Evolutionary conservation across 371 early-diverging fungal species (phyloP), one percentile per base, ranked within the genome.

Genomic region (Mortierella sp.): DNA sequence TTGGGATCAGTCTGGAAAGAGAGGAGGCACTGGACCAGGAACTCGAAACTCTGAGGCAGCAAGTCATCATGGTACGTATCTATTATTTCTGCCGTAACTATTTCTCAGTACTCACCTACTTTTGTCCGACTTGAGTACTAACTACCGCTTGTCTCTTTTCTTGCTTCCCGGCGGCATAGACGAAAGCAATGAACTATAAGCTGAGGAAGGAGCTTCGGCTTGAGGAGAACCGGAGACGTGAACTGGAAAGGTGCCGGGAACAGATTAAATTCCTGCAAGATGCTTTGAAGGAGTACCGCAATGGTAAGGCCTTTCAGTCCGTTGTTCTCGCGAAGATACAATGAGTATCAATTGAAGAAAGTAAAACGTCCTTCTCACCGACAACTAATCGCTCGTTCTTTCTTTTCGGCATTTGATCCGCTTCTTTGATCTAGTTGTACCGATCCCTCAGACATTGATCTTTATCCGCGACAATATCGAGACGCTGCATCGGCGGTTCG

Each of bases 11-110:
- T 22, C 86, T 81, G 0, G 90, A 86, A 43, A 87, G 85, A 34
- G 92, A 91, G 53, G 85, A 81, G 0, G 70, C 80, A n/a, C 74
- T 91, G 69, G 91, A 92, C 70, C 73, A 74, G n/a, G 86, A 88
- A 52, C 79, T 92, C 29, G 90, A 84, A 29, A 69, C 74, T 2
- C 69, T 91, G 66, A 73, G 91, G 65, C 75, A 83, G 61, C 80
- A 86, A 50, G 66, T 92, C 63, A 85, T 84, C 37, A 88, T 88
- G 29, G 90, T 89, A 79, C 70, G 81, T 66, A 39, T 16, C 19
- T 22, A 63, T 24, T 22, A 24, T 41, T 68, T n/a, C n/a, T n/a
- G n/a, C n/a, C n/a, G n/a, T n/a, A 14, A 58, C 50, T 34, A n/a
- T 10, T 63, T 37, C 14, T 45, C 39, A 64, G 14, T 40, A 13